phyloP scores from a whole-genome alignment of 441 rosid genomes.

The Biscutella auriculata region DNA sequence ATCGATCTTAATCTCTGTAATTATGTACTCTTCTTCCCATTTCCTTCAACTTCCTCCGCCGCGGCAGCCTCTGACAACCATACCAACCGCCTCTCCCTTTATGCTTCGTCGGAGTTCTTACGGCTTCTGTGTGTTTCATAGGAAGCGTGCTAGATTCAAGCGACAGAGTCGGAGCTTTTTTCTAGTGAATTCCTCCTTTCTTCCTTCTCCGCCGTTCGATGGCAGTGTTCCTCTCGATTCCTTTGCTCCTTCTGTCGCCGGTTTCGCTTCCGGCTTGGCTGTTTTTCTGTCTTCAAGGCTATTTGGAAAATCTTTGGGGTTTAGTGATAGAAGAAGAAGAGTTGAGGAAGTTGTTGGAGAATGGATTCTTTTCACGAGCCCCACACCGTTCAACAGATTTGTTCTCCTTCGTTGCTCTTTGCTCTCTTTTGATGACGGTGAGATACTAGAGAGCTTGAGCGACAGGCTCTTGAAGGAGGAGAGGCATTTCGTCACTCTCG shows the following conservation, averaged over 20 bases:
- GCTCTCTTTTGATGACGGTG: slow-evolving; percentile 32
- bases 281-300: slow-evolving; percentile 26
- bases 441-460: slow-evolving; percentile 44
- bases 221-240: slow-evolving; percentile 27
- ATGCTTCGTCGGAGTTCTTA: slow-evolving; percentile 19
- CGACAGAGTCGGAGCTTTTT: slow-evolving; percentile 19
- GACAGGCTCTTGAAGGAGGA: slow-evolving; percentile 66
- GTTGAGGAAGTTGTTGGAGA: slow-evolving; percentile 38
- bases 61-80: slow-evolving; percentile 3
- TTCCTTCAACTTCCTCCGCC: slow-evolving; percentile 4
- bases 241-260: slow-evolving; percentile 43
- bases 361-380: slow-evolving; percentile 73
- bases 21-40: not conserved
- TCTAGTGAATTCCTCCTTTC: slow-evolving; percentile 13
- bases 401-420: slow-evolving; percentile 82
- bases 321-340: not conserved
- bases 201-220: slow-evolving; percentile 32
- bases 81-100: slow-evolving; percentile 13
- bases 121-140: slow-evolving; percentile 26
- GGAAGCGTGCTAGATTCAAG: slow-evolving; percentile 43
- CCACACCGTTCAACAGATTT: slow-evolving; percentile 86
- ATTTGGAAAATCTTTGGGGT: not conserved
- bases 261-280: slow-evolving; percentile 52
- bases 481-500: slow-evolving; percentile 59
- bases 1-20: not conserved